Percentiles rank a stretch among this genome's conserved stretches.
These are phyloP conservation scores for Nakazawaea holstii DNA, from an alignment of 805 yeast species.

Conservation along the genomic window DNA sequence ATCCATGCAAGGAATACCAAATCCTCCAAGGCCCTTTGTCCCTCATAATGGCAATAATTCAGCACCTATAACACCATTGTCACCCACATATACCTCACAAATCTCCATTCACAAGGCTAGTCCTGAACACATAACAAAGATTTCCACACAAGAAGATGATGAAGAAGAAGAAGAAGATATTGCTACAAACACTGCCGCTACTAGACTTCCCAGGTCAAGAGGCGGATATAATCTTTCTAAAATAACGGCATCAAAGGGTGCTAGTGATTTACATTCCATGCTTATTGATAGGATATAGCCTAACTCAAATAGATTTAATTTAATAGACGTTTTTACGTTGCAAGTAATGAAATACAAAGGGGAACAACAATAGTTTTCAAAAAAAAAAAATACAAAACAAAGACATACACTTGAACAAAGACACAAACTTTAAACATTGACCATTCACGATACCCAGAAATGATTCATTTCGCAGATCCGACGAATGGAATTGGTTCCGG, in stretches of 20 bases:
- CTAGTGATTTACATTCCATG: neutral
- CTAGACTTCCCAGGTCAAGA: neutral
- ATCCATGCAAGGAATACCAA: neutral
- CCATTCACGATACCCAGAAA: no score
- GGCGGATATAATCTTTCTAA: constrained; percentile 1
- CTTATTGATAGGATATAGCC: neutral
- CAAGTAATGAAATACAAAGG: no score
- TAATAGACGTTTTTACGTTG: no score
- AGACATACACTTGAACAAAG: no score
- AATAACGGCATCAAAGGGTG: constrained; percentile 1
- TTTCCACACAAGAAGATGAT: no score
- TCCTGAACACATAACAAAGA: neutral
- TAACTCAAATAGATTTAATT: no score
- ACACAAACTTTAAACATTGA: no score
- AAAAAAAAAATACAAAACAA: no score
- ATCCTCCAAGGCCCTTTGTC: neutral
- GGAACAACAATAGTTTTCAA: no score
- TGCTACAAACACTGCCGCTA: no score
- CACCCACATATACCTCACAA: constrained; percentile 1
- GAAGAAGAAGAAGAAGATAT: no score
- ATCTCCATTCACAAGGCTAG: neutral
- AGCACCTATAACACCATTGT: constrained; percentile 8
- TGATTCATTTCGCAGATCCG: no score
- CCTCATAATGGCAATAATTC: neutral
- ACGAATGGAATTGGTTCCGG: constrained; percentile 1